These are phyloP conservation scores for Aspergillus neoniger DNA, from an alignment of 2,329 filamentous ascomycete species.

Conservation along the genomic window DNA sequence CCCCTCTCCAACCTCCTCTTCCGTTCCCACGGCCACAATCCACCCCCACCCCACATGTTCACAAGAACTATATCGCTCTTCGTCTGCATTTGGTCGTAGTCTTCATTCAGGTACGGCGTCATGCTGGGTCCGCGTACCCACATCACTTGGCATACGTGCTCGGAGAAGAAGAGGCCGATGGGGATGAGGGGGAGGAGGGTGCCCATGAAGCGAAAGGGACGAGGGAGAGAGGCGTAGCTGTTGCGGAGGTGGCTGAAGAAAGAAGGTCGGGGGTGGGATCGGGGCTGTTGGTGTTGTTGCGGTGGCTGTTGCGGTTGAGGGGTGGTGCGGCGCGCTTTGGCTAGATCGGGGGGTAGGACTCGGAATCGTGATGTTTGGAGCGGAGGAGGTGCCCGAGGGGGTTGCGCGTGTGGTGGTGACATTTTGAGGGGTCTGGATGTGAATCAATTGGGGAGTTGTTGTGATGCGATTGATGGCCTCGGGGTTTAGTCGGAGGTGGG, in stretches of 20 bases:
- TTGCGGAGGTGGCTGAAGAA: slow-evolving; percentile 31
- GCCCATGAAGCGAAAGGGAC: slow-evolving; percentile 30
- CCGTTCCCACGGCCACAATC: slow-evolving; percentile 54
- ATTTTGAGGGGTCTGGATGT: slow-evolving; percentile 4
- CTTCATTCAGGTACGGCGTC: slow-evolving; percentile 74
- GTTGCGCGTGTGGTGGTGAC: slow-evolving; percentile 2
- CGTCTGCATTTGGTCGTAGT: slow-evolving; percentile 52
- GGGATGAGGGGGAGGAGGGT: slow-evolving; percentile 38
- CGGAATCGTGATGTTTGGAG: slow-evolving; percentile 17
- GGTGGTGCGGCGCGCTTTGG: slow-evolving; percentile 18
- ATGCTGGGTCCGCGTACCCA: slow-evolving; percentile 61
- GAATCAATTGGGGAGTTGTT: background rate
- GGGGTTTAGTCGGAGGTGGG: background rate
- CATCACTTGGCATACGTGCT: slow-evolving; percentile 45
- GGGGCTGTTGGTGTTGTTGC: slow-evolving; percentile 11
- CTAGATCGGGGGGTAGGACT: slow-evolving; percentile 23
- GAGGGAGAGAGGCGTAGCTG: slow-evolving; percentile 32
- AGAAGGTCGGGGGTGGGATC: slow-evolving; percentile 17
- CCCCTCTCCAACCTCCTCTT: slow-evolving; percentile 64
- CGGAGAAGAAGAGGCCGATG: slow-evolving; percentile 42
- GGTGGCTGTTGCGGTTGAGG: slow-evolving; percentile 3
- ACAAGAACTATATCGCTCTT: slow-evolving; percentile 47
- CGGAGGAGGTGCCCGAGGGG: slow-evolving; percentile 9
- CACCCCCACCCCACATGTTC: slow-evolving; percentile 49
- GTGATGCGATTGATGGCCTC: background rate